Base-by-base conservation (phyloP, 164 flowering plant species). In the Umbellularia californica region DNA sequence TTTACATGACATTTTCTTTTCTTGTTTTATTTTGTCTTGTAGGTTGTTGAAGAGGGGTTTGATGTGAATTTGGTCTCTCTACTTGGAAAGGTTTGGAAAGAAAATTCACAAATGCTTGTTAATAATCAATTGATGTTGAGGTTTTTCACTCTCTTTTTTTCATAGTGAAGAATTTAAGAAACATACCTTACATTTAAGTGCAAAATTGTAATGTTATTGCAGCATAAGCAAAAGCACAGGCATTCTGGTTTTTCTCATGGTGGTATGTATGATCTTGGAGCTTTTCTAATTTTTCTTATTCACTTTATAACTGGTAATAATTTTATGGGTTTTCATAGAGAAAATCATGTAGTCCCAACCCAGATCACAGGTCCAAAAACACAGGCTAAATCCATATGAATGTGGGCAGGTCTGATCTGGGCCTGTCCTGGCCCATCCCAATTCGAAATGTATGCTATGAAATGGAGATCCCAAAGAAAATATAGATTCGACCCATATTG, bases 241-340 rank as follows among this genome's bases (percentile, higher is more conserved):
- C 72, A 70, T 70, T 70, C 72, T 52, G 72, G 72, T 30, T 70
- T 70, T 52, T 50, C 72, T 52, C 63, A 51, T 5, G 62, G 41
- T 50, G 72, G 72, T 70, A 27, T 41, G 72, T 70, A 27, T 41
- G 47, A 41, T 41, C 47, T 41, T 41, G 47, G 47, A 41, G 1
- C 47, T 41, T 41, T 41, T 41, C 10, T 41, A 41, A 41, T 7
- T 20, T 17, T 60, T 3, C 1, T 60, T 6, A 14, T 6, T 19
- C 23, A 19, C 23, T 60, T 60, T 60, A 6, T n/a, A 6, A 19
- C 6, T 60, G 7, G 64, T n/a, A 60, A 60, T 41, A 41, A 41
- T 41, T 41, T 0, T 7, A 1, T 41, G 47, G 47, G 47, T 41
- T 41, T 41, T 9, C 47, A 35, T 35, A 35, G 47, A 35, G 47